Evolutionary conservation across 331 rosid species (phyloP), one percentile per base, ranked within the genome.

Genomic region (Pyracantha coccinea): DNA sequence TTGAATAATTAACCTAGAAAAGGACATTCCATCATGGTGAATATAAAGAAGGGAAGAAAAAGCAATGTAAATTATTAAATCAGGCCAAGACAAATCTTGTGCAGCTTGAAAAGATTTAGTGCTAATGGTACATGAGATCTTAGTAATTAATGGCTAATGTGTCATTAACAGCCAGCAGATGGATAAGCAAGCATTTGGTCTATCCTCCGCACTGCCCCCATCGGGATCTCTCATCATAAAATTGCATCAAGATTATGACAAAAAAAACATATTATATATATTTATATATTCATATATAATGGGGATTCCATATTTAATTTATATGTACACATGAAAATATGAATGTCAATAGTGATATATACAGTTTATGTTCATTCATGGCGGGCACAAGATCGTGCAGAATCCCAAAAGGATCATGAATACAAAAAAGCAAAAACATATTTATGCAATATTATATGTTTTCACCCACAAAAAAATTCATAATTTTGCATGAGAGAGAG

Each of bases 401-500:
- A 71, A 67, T 66, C 68, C 69, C 20, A 60, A 75, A 74, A 57
- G 64, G 50, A 27, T 65, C 17, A 41, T 32, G 27, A 72, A 50
- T 21, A 66, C 4, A 78, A 24, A 84, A 28, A 77, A 73, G 84
- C 81, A 70, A 69, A 77, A 32, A 4, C 72, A 33, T 33, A 32
- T 32, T 71, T 29, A 41, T 19, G 25, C 11, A 77, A 21, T 45
- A 79, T 68, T 71, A 19, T 74, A 64, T 25, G 12, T 78, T 74
- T 20, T 17, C 23, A 65, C 27, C 73, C 66, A 64, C 57, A 72
- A 66, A 78, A 19, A 60, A 35, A 52, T 4, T 19, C 76, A 74
- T 75, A 79, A 79, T 82, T 79, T 85, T 81, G 79, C 88, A 79
- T 75, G 81, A 72, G 78, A 83, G 69, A 69, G 77, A 23, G 44